phyloP scores from a whole-genome alignment of 805 yeast genomes.

The Metschnikowia baotianmanensis region DNA sequence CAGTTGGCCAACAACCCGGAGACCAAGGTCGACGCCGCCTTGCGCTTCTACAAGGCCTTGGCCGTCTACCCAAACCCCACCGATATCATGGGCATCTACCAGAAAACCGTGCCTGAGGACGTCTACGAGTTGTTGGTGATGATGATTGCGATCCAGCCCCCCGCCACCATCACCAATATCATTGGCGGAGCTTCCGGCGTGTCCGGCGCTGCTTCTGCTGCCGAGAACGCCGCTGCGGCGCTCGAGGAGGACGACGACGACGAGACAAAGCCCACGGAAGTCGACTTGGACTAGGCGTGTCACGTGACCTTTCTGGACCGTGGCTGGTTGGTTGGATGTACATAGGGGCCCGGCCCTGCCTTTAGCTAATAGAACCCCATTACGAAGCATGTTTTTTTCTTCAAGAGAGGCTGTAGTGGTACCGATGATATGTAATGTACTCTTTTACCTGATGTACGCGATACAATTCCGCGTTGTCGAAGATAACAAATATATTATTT shows the following conservation, averaged over 20 bases:
- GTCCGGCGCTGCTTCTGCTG: slow-evolving; percentile 26
- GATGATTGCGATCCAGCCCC: slow-evolving; percentile 91
- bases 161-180: slow-evolving; percentile 69
- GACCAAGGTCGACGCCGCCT: slow-evolving; percentile 77
- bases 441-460: no score
- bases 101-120: slow-evolving; percentile 79
- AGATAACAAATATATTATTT: not conserved
- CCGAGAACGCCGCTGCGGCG: slow-evolving; percentile 24
- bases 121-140: slow-evolving; percentile 80
- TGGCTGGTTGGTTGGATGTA: slow-evolving; percentile 5
- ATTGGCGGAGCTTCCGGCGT: slow-evolving; percentile 39
- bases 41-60: slow-evolving; percentile 89
- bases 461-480: not conserved
- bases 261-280: slow-evolving; percentile 18
- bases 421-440: no score
- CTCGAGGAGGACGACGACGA: slow-evolving; percentile 24
- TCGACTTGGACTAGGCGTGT: slow-evolving; percentile 19
- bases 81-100: slow-evolving; percentile 84
- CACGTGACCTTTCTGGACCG: not conserved
- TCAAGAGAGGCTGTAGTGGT: no score
- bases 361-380: slow-evolving; percentile 2
- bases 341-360: slow-evolving; percentile 5
- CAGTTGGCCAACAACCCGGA: slow-evolving; percentile 65
- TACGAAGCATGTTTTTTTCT: no score
- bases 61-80: slow-evolving; percentile 94